Base-by-base conservation (phyloP, 1,284 basidiomycete species). In the Moniliophthora roreri region DNA sequence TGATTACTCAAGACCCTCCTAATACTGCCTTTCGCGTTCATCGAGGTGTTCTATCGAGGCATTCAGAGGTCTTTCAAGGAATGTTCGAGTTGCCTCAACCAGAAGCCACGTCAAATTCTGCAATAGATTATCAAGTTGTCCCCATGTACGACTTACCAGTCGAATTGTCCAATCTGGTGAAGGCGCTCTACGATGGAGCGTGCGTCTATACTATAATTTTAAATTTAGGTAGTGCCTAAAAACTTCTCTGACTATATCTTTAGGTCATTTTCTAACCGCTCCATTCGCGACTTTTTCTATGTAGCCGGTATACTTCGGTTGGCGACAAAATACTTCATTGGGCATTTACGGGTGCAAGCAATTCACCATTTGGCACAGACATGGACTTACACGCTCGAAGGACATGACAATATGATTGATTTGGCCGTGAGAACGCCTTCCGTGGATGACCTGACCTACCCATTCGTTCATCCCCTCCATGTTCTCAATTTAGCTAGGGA, bases 381-480 rank as follows among this genome's bases (percentile, higher is more conserved):
- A 1, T 84, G 82, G 82, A 68, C 76, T 4, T 67, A 74, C 49
- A 80, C 80, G 1, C 71, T 85, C 4, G 65, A 71, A 39, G 81
- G 79, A 8, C 82, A 84, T 59, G 81, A 84, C 57, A 67, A 69
- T 36, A 82, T 84, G 79, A 74, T 84, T 18, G 70, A 77, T 42
- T 69, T 69, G 28, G 81, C 82, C 1, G 59, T 82, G 16, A 69
- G 63, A 26, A 66, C 77, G 2, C 76, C 75, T 5, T 52, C 67
- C 23, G 67, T 77, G 42, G 68, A 72, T 56, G 71, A 75, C 51
- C 68, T 78, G 45, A 75, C 77, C 16, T 84, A 80, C 60, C 82
- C 82, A 6, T 82, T 78, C 56, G 78, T 79, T 24, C 82, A 85
- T 61, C 82, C 82, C 8, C 62, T 85, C 20, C 80, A 81, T 60